Evolutionary conservation across 1,284 basidiomycete species (phyloP).

Genomic region (Melampsora allii-populina): DNA sequence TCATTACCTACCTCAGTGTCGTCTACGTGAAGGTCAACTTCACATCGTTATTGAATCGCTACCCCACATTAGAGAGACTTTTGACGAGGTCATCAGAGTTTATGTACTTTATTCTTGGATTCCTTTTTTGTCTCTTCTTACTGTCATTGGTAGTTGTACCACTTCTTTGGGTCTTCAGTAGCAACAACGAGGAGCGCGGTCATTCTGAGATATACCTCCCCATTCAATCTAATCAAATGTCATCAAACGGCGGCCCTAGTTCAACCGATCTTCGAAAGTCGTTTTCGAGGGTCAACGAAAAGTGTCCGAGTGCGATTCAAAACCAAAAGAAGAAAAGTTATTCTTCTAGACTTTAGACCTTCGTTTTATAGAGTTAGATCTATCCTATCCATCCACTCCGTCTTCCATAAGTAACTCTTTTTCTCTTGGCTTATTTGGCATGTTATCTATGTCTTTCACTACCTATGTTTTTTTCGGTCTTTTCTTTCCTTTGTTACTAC

Average conservation of each 20-base stretch:
- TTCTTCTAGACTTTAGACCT: not conserved
- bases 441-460: too few relatives aligned
- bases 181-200: not conserved
- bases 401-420: too few relatives aligned
- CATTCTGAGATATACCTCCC: not conserved
- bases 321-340: not conserved
- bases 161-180: slow-evolving; percentile 40
- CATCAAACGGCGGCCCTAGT: not conserved
- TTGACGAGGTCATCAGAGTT: slow-evolving; percentile 21
- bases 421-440: too few relatives aligned
- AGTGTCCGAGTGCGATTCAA: not conserved
- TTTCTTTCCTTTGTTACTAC: too few relatives aligned
- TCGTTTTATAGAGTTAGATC: too few relatives aligned
- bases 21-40: slow-evolving; percentile 21
- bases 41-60: slow-evolving; percentile 28
- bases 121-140: slow-evolving; percentile 22
- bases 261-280: not conserved
- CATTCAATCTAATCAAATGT: not conserved
- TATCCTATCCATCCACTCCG: too few relatives aligned
- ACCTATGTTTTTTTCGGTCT: too few relatives aligned
- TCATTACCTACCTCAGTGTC: slow-evolving; percentile 22
- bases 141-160: slow-evolving; percentile 31
- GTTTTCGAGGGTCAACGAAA: not conserved
- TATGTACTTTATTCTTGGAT: slow-evolving; percentile 31
- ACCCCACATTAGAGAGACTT: slow-evolving; percentile 26